phyloP scores from a whole-genome alignment of 1,284 basidiomycete genomes.

The Phlebopus sp. region DNA sequence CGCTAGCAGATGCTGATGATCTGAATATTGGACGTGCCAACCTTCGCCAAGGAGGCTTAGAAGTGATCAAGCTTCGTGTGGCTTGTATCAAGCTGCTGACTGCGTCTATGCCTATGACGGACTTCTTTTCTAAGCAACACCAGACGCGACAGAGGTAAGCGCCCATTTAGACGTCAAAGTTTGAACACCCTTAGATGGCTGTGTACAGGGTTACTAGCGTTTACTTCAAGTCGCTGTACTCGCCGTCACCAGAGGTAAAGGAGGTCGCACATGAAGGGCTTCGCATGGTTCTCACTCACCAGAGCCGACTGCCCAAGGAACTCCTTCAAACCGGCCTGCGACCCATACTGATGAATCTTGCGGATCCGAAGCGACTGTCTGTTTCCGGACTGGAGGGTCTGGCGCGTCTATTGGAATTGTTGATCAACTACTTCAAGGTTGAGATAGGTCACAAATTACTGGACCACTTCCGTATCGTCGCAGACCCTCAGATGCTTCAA shows the following conservation, averaged over 20 bases:
- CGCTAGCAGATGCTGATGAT: constrained; percentile 95
- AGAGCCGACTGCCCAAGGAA: constrained; percentile 93
- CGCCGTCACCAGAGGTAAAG: constrained; percentile 89
- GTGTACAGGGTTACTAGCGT: constrained; percentile 80
- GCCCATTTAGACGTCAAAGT: background rate
- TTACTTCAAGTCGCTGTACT: constrained; percentile 99
- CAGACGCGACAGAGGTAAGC: constrained; percentile 82
- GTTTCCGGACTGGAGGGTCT: constrained; percentile 95
- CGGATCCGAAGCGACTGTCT: constrained; percentile 92
- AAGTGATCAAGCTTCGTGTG: constrained; percentile 91
- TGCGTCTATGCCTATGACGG: constrained; percentile 91
- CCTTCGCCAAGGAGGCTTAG: constrained; percentile 78
- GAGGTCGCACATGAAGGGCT: constrained; percentile 95
- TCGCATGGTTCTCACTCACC: constrained; percentile 84
- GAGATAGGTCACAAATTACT: constrained; percentile 98
- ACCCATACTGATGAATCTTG: constrained; percentile 97
- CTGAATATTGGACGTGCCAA: constrained; percentile 71
- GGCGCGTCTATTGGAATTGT: constrained; percentile 89
- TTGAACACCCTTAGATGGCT: constrained; percentile 11
- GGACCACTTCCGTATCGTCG: constrained; percentile 91
- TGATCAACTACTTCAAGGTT: constrained; percentile 99
- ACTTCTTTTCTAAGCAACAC: constrained; percentile 83
- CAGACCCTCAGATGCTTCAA: constrained; percentile 82
- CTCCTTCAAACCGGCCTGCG: constrained; percentile 92
- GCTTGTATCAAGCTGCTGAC: constrained; percentile 93